These are phyloP conservation scores for Bipolaris zeicola DNA, from an alignment of 2,329 filamentous ascomycete genomes.

Conservation along the genomic window DNA sequence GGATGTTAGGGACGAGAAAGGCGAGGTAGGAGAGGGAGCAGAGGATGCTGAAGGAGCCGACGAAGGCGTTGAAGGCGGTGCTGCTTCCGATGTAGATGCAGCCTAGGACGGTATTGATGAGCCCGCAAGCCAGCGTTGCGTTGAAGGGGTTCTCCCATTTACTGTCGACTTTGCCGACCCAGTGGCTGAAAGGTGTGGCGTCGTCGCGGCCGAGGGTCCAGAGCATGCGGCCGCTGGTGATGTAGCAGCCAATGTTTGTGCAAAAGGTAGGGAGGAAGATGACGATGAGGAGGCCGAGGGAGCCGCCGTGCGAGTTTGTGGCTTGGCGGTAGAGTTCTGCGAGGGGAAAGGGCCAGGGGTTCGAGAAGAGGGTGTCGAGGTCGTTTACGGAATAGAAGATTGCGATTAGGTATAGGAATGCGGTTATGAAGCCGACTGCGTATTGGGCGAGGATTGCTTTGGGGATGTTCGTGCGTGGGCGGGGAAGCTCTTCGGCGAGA, in stretches of 20 bases:
- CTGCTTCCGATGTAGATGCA: slow-evolving; percentile 69
- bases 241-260: slow-evolving; percentile 62
- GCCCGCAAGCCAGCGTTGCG: slow-evolving; percentile 59
- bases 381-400: slow-evolving; percentile 64
- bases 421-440: slow-evolving; percentile 44
- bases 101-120: slow-evolving; percentile 62
- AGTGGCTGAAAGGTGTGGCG: slow-evolving; percentile 60
- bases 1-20: slow-evolving; percentile 61
- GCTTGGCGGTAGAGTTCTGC: slow-evolving; percentile 67
- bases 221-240: slow-evolving; percentile 66
- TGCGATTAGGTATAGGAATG: slow-evolving; percentile 46
- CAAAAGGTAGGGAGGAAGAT: slow-evolving; percentile 60
- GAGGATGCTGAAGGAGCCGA: slow-evolving; percentile 64
- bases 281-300: slow-evolving; percentile 56
- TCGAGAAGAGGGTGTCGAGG: slow-evolving; percentile 59
- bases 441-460: slow-evolving; percentile 50
- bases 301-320: slow-evolving; percentile 49
- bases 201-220: slow-evolving; percentile 66
- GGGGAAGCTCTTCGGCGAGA: slow-evolving; percentile 60
- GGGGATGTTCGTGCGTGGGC: slow-evolving; percentile 48
- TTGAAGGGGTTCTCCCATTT: slow-evolving; percentile 60
- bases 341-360: slow-evolving; percentile 63
- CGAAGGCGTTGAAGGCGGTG: slow-evolving; percentile 70
- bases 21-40: slow-evolving; percentile 64
- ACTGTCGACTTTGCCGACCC: slow-evolving; percentile 55